Base-by-base conservation (phyloP, 2,329 filamentous ascomycete species). In the Epichloe sp. region DNA sequence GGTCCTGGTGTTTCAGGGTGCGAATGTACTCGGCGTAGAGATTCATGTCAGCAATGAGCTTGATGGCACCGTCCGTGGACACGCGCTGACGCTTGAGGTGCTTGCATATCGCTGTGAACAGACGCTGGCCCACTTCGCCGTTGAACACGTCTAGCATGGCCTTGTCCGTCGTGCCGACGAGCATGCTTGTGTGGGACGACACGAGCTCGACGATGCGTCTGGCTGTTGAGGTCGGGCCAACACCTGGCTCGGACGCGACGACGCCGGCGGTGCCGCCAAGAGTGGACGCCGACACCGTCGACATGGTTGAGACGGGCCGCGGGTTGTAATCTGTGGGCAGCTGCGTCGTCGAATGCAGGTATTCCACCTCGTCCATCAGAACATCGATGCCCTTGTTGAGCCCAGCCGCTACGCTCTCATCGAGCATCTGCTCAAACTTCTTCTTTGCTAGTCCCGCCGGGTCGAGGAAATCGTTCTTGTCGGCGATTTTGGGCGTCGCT, bases 101-200 rank as follows among this genome's bases (percentile, higher is more conserved):
- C 70, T 98, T 98, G 76, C 91, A 96, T 48, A 98, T 75, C 17
- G 88, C 86, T 19, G 85, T 83, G 70, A 97, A 98, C 49, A 98
- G 78, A 26, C 93, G 85, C 56, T 96, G 78, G 0, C 93, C 93
- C 26, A 98, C 91, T 71, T 98, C 93, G 68, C 93, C 88, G 66
- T 95, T 96, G 75, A 98, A 98, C 14, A 98, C 93, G 63, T 98
- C 93, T 26, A 98, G 82, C 77, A 95, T 95, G 55, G 88, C 91
- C 73, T 98, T 98, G 65, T 98, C 93, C 1, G 91, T 97, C 64
- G 88, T 95, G 55, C 93, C 93, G 4, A 87, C 80, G 12, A 98
- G 77, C 88, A 98, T 96, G 63, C 79, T 82, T 1, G 90, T 97
- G 66, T 98, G 93, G 15, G 85, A 85, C 21, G 83, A 84, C 14